A percentile compares a stretch with the other conserved stretches of the same genome.
phyloP scores from a whole-genome alignment of 2,329 filamentous ascomycete genomes.

The Sphaerulina vaccinii region DNA sequence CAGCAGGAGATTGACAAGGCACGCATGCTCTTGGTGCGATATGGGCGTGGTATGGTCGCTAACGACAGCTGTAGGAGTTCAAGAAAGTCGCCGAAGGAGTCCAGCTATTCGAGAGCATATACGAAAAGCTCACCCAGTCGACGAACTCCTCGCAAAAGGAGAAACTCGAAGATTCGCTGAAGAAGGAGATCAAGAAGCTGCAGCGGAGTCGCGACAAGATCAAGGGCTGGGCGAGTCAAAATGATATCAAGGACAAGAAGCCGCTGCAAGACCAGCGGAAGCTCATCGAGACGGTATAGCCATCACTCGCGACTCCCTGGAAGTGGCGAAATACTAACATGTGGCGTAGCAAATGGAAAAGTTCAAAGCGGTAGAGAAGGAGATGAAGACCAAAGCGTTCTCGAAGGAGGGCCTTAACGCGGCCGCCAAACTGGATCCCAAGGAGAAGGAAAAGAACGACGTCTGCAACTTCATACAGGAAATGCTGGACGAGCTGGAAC shows the following conservation, averaged over 20 bases:
- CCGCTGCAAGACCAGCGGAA: constrained; percentile 90
- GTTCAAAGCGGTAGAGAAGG: constrained; percentile 99
- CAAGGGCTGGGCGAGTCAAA: constrained; percentile 97
- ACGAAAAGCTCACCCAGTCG: constrained; percentile 94
- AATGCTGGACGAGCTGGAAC: constrained; percentile 89
- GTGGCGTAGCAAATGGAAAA: constrained; percentile 85
- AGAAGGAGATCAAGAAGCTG: constrained; percentile 99
- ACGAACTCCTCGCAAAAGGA: constrained; percentile 94
- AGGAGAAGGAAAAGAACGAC: constrained; percentile 91
- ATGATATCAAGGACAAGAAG: constrained; percentile 99
- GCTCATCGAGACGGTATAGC: constrained; percentile 89
- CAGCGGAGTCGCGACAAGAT: constrained; percentile 97
- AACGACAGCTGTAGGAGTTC: constrained; percentile 55
- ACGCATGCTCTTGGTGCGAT: constrained; percentile 5
- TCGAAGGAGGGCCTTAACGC: constrained; percentile 95
- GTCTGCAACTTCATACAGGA: constrained; percentile 78
- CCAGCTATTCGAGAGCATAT: constrained; percentile 86
- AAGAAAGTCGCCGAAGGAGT: constrained; percentile 97
- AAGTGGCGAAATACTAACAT: constrained; percentile 25
- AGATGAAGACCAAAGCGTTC: constrained; percentile 99
- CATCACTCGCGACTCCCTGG: background rate
- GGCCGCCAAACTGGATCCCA: constrained; percentile 91
- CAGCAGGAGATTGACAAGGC: constrained; percentile 98
- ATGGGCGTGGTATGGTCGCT: constrained; percentile 14
- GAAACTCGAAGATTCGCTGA: constrained; percentile 95